phyloP scores from a whole-genome alignment of 495 filamentous ascomycete genomes.

The Xylaria nigripes region DNA sequence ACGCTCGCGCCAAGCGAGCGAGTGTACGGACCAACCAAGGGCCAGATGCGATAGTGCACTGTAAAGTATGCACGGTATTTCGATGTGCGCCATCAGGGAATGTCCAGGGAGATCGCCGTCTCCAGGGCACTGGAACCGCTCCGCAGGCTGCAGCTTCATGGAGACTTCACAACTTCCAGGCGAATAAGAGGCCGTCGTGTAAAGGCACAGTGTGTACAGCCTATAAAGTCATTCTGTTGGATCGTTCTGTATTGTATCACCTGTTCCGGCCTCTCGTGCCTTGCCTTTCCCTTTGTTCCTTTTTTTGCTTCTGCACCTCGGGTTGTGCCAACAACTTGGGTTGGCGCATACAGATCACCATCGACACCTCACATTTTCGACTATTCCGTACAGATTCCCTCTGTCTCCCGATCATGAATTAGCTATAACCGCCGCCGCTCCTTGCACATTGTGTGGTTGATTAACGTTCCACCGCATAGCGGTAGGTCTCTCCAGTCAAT shows the following conservation, averaged over 20 bases:
- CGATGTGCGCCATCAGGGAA: too few relatives aligned
- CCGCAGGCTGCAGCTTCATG: background rate
- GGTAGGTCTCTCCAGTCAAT: background rate
- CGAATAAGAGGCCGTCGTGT: too few relatives aligned
- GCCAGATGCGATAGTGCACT: background rate
- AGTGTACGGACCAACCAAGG: too few relatives aligned
- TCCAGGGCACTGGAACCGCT: background rate
- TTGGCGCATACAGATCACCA: background rate
- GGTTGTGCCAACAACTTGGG: background rate
- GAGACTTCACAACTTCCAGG: background rate
- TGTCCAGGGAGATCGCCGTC: too few relatives aligned
- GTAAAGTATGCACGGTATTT: too few relatives aligned
- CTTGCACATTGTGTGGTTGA: background rate
- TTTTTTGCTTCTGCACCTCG: background rate
- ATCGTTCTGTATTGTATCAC: too few relatives aligned
- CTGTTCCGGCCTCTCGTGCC: too few relatives aligned
- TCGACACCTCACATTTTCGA: background rate
- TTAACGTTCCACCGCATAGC: background rate
- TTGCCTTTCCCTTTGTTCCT: background rate
- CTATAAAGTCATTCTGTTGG: too few relatives aligned
- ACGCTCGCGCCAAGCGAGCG: too few relatives aligned
- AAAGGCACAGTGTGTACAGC: too few relatives aligned
- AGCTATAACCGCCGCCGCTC: background rate
- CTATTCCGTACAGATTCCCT: background rate
- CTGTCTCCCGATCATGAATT: background rate